These are phyloP conservation scores for Lippia alba DNA, from an alignment of 305 asterid genomes.

Conservation along the genomic window DNA sequence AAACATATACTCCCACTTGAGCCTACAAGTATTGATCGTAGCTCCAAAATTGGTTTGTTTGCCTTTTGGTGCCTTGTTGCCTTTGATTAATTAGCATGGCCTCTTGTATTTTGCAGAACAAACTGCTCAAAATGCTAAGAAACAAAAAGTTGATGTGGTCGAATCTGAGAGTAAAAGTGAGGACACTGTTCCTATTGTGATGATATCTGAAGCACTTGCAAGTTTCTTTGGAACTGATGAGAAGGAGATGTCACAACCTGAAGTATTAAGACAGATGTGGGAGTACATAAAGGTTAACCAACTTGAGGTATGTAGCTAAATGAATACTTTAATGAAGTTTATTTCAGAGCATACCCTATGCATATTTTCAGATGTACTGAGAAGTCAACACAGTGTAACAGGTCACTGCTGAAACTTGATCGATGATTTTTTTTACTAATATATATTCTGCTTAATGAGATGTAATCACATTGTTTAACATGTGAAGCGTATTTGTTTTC, in stretches of 20 bases:
- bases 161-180: constrained; percentile 58
- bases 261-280: constrained; percentile 72
- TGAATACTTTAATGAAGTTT: background rate
- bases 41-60: constrained; percentile 9
- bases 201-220: constrained; percentile 78
- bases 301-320: constrained; percentile 62
- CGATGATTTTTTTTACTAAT: too few relatives aligned
- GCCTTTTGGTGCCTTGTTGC: constrained; percentile 13
- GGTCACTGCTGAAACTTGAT: too few relatives aligned
- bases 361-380: background rate
- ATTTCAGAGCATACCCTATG: background rate
- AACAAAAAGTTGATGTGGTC: constrained; percentile 54
- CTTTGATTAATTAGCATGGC: constrained; percentile 12
- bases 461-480: too few relatives aligned
- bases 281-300: constrained; percentile 76
- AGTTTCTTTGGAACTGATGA: constrained; percentile 67
- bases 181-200: constrained; percentile 61
- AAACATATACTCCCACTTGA: constrained; percentile 81
- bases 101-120: constrained; percentile 50
- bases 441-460: too few relatives aligned
- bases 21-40: constrained; percentile 60
- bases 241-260: constrained; percentile 76
- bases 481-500: too few relatives aligned
- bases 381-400: too few relatives aligned
- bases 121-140: constrained; percentile 57